Base-by-base conservation (phyloP, 169 alveolate genomes). In the Plasmodium falciparum region DNA sequence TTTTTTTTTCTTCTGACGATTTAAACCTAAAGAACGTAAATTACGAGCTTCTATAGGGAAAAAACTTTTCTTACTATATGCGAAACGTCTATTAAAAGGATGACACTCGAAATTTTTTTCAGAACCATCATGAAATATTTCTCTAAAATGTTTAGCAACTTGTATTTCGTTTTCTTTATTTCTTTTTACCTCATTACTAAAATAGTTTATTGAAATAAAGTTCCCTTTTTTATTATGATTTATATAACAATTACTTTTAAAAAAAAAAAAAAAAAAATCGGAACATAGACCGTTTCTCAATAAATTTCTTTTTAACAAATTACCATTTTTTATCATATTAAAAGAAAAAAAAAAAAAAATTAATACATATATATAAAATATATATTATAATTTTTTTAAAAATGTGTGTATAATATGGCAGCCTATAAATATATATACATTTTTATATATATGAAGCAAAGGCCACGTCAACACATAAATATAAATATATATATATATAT, bases 31-130 rank as follows among this genome's bases (percentile, higher is more conserved):
- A 0, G 95, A 92, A 11, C 97, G 72, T 20, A 95, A 67, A 52
- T 95, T 95, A 11, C 97, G 43, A 15, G 97, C 95, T 63, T 95
- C 97, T 6, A 95, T 95, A 11, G 97, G 97, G 72, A 95, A 94
- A n/a, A 95, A 71, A 26, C 97, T 95, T 33, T 86, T 88, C 54
- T 94, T 95, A 62, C 94, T 83, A 39, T 70, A 90, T 47, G 97
- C 97, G 59, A 95, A 95, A 20, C 97, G 73, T 45, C 97, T 78
- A 63, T 95, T 95, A 80, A 95, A 95, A 12, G 97, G 97, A 54
- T 94, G 97, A 33, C 90, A 54, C 59, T 80, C 90, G 39, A 80
- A 88, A 72, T 74, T 80, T 22, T 45, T 74, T 75, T 74, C 89
- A 5, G 75, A 66, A 6, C 89, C 93, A n/a, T 88, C 89, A 88